Percentiles rank a stretch among this genome's conserved stretches.
These are phyloP conservation scores for Penicillium paneum DNA, from an alignment of 2,329 filamentous ascomycete genomes.

Conservation along the genomic window DNA sequence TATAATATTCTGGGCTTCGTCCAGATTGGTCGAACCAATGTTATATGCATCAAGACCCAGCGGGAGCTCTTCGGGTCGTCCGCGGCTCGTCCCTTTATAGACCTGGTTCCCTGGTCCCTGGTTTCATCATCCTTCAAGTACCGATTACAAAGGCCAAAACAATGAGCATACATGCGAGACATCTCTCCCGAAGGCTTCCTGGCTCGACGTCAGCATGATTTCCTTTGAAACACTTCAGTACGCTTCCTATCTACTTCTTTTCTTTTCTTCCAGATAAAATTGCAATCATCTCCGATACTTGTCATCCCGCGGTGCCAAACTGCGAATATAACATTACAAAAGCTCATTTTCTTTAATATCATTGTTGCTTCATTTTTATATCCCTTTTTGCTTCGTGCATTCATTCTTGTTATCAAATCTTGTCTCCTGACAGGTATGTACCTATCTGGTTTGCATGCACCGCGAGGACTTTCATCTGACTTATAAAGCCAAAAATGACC, in stretches of 20 bases:
- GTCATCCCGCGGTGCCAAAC: neutral
- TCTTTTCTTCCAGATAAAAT: neutral
- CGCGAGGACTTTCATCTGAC: neutral
- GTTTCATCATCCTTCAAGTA: neutral
- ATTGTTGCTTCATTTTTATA: neutral
- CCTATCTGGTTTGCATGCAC: fast-evolving
- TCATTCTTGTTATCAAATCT: neutral
- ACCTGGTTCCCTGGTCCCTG: neutral
- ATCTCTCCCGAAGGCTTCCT: conserved; percentile 17
- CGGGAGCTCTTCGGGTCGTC: conserved; percentile 12
- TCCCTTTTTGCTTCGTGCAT: neutral
- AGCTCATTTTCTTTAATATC: neutral
- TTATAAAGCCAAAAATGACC: conserved; percentile 18
- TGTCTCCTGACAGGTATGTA: neutral
- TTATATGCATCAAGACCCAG: conserved; percentile 26
- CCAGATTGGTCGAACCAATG: conserved; percentile 10
- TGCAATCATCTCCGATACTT: neutral
- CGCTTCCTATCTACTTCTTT: neutral
- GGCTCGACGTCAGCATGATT: conserved; percentile 36
- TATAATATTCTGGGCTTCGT: conserved; percentile 2
- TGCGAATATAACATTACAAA: neutral
- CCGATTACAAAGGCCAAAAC: neutral
- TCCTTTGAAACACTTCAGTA: conserved; percentile 2
- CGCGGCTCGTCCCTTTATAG: conserved; percentile 1
- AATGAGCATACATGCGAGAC: neutral